Percentiles rank a stretch among this genome's conserved stretches.
Conservation (phyloP, 2,329 filamentous ascomycete genomes). For the Penicillium aurantiogriseum region DNA sequence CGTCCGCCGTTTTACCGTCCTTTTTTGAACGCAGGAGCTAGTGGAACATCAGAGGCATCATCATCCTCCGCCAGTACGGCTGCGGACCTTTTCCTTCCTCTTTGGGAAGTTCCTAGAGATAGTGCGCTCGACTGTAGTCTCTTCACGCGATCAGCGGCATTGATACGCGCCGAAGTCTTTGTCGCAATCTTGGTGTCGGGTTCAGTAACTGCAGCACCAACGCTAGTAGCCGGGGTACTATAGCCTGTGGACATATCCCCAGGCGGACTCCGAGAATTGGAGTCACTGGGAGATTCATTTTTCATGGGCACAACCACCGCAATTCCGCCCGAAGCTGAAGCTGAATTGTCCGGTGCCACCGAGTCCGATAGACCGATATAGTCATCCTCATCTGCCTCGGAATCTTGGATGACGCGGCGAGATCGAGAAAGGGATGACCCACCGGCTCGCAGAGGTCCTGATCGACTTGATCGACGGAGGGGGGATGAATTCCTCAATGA, state of each 20-base stretch:
- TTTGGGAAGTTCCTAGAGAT: conserved; percentile 35
- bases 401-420: conserved; percentile 20
- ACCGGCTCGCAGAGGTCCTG: conserved; percentile 7
- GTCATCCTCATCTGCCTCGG: conserved; percentile 19
- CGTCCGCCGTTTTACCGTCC: conserved; percentile 46
- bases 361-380: conserved; percentile 7
- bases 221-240: conserved; percentile 63
- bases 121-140: conserved; percentile 52
- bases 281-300: conserved; percentile 21
- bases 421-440: conserved; percentile 20
- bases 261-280: conserved; percentile 42
- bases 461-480: conserved; percentile 11
- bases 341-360: neutral
- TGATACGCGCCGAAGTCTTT: conserved; percentile 35
- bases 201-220: conserved; percentile 52
- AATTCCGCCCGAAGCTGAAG: conserved; percentile 1
- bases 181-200: conserved; percentile 35
- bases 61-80: conserved; percentile 34
- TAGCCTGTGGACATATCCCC: conserved; percentile 49
- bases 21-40: conserved; percentile 57
- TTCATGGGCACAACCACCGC: conserved; percentile 36
- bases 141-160: conserved; percentile 47
- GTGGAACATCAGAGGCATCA: conserved; percentile 48
- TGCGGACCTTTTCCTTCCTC: conserved; percentile 46
- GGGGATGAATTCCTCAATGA: conserved; percentile 17